phyloP scores from a whole-genome alignment of 2,329 filamentous ascomycete genomes.

The Fusarium phyllophilum region DNA sequence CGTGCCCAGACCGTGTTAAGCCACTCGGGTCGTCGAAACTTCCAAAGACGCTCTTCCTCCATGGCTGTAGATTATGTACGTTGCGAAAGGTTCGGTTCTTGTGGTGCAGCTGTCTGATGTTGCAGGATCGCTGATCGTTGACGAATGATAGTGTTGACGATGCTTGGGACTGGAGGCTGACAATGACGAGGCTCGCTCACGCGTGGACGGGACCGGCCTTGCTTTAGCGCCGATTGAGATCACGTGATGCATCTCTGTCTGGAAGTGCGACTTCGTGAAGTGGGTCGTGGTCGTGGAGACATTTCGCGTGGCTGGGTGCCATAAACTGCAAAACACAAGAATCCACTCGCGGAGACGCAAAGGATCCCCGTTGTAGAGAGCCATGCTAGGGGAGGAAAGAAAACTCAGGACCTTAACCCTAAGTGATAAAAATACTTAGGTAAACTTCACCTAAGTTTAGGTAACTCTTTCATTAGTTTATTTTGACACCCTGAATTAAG shows the following conservation, averaged over 20 bases:
- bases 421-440: no score
- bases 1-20: conserved; percentile 72
- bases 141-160: conserved; percentile 25
- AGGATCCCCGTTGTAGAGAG: conserved; percentile 31
- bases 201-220: conserved; percentile 18
- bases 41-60: conserved; percentile 74
- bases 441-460: no score
- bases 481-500: no score
- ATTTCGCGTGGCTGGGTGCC: conserved; percentile 22
- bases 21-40: conserved; percentile 74
- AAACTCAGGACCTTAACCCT: no score
- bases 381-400: no score
- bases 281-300: not conserved
- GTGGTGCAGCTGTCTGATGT: not conserved
- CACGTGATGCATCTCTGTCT: conserved; percentile 20
- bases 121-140: conserved; percentile 2
- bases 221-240: conserved; percentile 20
- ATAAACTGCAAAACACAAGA: conserved; percentile 34
- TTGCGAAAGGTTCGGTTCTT: not conserved
- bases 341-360: conserved; percentile 30
- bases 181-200: conserved; percentile 46
- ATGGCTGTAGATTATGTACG: conserved; percentile 48
- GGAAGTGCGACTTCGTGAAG: not conserved
- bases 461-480: no score
- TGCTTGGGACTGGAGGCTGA: conserved; percentile 34